phyloP scores from a whole-genome alignment of 805 yeast genomes.

The Millerozyma miso region DNA sequence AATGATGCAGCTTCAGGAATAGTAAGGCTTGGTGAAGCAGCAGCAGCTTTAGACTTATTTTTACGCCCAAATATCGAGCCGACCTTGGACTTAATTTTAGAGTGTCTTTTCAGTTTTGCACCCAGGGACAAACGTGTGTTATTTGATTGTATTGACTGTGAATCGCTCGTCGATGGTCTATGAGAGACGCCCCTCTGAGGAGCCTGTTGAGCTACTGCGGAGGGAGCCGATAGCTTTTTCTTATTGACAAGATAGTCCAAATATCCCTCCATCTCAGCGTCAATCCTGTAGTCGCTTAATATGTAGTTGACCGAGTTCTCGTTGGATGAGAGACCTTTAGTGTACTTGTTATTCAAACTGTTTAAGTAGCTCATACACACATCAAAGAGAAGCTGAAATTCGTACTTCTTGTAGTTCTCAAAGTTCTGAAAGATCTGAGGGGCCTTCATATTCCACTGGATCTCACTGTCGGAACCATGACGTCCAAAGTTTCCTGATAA shows the following conservation, averaged over 20 bases:
- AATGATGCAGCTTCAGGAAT: constrained; percentile 26
- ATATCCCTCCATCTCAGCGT: constrained; percentile 34
- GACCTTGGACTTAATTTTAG: constrained; percentile 61
- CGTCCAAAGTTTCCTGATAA: constrained; percentile 21
- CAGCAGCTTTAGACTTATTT: constrained; percentile 23
- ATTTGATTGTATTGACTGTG: constrained; percentile 3
- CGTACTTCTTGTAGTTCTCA: constrained; percentile 61
- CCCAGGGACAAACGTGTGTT: not conserved
- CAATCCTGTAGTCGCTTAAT: constrained; percentile 42
- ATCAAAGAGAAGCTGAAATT: constrained; percentile 57
- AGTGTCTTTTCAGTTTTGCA: constrained; percentile 18
- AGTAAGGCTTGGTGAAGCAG: constrained; percentile 22
- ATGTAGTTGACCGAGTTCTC: constrained; percentile 66
- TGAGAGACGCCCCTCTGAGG: not conserved
- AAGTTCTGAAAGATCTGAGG: constrained; percentile 73
- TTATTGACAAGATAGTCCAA: constrained; percentile 29
- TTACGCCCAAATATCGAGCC: constrained; percentile 73
- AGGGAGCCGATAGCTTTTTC: constrained; percentile 5
- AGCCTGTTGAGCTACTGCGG: not conserved
- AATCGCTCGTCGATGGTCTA: constrained; percentile 3
- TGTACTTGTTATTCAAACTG: constrained; percentile 20
- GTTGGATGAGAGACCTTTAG: constrained; percentile 30
- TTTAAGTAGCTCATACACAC: constrained; percentile 60
- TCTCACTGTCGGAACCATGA: constrained; percentile 33
- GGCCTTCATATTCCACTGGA: constrained; percentile 73